Percentiles rank a stretch among this genome's conserved stretches.
Conservation (phyloP, 768 basidiomycete species). For the Multifurca ochricompacta region DNA sequence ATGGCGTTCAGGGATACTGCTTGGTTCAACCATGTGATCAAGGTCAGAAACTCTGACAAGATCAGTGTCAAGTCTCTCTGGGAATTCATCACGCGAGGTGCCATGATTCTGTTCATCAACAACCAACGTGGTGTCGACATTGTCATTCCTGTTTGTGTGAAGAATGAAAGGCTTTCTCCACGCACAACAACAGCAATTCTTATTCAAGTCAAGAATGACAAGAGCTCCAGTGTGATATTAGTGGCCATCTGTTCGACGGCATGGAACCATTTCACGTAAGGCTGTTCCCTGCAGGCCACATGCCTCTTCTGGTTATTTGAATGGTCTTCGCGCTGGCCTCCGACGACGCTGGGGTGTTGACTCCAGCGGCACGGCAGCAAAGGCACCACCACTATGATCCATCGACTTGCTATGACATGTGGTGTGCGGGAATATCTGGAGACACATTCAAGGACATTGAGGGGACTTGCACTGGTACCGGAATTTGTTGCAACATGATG, state of each 20-base stretch:
- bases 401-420: not conserved
- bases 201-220: not conserved
- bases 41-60: not conserved
- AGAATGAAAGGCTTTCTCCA: too few relatives aligned
- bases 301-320: not conserved
- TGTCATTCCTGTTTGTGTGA: too few relatives aligned
- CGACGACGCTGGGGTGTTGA: too few relatives aligned
- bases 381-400: not conserved
- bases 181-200: not conserved
- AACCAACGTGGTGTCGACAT: too few relatives aligned
- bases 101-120: too few relatives aligned
- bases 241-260: not conserved
- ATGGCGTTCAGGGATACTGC: not conserved
- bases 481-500: too few relatives aligned
- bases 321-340: not conserved
- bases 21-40: conserved; percentile 1
- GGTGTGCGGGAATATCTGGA: too few relatives aligned
- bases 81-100: not conserved
- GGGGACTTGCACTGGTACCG: too few relatives aligned
- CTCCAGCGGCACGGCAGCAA: not conserved
- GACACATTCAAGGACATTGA: too few relatives aligned
- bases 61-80: not conserved
- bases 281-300: not conserved
- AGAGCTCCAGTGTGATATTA: not conserved
- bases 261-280: not conserved